phyloP scores from a whole-genome alignment of 345 rosid genomes.

The Sisymbrium irio region DNA sequence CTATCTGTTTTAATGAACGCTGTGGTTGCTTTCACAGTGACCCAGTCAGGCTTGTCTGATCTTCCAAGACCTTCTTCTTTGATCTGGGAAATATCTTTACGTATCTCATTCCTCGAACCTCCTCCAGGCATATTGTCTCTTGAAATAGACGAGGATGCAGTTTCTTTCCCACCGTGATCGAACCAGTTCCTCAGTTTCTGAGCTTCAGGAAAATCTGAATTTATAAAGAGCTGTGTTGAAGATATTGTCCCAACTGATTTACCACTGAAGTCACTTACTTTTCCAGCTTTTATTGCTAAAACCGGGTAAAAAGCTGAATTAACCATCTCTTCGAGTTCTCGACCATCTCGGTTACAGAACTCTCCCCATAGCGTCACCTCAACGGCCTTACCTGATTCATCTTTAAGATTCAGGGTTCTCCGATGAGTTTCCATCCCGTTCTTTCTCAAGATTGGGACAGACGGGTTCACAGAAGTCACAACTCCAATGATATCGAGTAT shows the following conservation, averaged over 20 bases:
- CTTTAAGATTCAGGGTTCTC: constrained; percentile 73
- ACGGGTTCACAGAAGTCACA: constrained; percentile 71
- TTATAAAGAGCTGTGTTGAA: constrained; percentile 73
- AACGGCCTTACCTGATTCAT: constrained; percentile 70
- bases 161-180: constrained; percentile 60
- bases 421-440: constrained; percentile 97
- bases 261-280: constrained; percentile 84
- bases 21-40: constrained; percentile 62
- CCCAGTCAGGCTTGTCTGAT: constrained; percentile 89
- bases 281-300: constrained; percentile 84
- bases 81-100: constrained; percentile 73
- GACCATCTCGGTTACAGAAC: constrained; percentile 84
- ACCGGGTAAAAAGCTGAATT: constrained; percentile 64
- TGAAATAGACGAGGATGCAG: constrained; percentile 65
- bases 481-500: constrained; percentile 74
- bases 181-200: constrained; percentile 63
- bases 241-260: constrained; percentile 81
- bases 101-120: constrained; percentile 55
- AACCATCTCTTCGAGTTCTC: constrained; percentile 68
- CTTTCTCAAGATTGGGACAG: constrained; percentile 80
- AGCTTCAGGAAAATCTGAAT: constrained; percentile 83
- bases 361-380: constrained; percentile 94
- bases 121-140: constrained; percentile 53
- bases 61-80: constrained; percentile 90
- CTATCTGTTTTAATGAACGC: constrained; percentile 71